phyloP scores from a whole-genome alignment of 2,329 filamentous ascomycete species.

The Phyllosticta paracitricarpa region DNA sequence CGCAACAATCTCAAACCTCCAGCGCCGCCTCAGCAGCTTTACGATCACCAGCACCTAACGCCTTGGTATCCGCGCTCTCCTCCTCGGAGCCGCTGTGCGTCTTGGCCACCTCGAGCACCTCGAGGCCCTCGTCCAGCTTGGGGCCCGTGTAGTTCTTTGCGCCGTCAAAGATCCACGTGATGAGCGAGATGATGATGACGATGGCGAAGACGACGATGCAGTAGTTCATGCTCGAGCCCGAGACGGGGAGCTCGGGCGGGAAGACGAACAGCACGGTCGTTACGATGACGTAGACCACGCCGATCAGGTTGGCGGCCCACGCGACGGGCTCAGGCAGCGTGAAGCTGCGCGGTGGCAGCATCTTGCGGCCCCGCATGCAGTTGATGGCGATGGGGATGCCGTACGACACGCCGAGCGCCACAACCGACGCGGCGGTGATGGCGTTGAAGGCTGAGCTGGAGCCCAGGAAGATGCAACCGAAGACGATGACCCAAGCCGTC shows the following conservation, averaged over 20 bases:
- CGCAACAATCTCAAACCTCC: neutral
- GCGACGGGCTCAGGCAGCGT: conserved; percentile 44
- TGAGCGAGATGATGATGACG: conserved; percentile 45
- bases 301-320: conserved; percentile 51
- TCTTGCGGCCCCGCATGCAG: conserved; percentile 53
- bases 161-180: conserved; percentile 53
- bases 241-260: conserved; percentile 56
- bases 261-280: conserved; percentile 69
- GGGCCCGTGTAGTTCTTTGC: conserved; percentile 51
- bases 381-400: conserved; percentile 65
- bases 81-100: neutral
- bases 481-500: conserved; percentile 51
- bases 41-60: neutral
- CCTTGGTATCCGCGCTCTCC: neutral
- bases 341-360: conserved; percentile 52
- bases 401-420: conserved; percentile 62
- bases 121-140: conserved; percentile 28
- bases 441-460: conserved; percentile 60
- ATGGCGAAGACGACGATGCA: conserved; percentile 49
- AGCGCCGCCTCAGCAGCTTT: neutral
- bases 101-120: conserved; percentile 29
- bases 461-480: conserved; percentile 61
- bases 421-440: conserved; percentile 60
- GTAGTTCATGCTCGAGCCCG: conserved; percentile 58
- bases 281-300: conserved; percentile 56